Conservation (phyloP, 495 filamentous ascomycete genomes). For the Aspergillus nanangensis region DNA sequence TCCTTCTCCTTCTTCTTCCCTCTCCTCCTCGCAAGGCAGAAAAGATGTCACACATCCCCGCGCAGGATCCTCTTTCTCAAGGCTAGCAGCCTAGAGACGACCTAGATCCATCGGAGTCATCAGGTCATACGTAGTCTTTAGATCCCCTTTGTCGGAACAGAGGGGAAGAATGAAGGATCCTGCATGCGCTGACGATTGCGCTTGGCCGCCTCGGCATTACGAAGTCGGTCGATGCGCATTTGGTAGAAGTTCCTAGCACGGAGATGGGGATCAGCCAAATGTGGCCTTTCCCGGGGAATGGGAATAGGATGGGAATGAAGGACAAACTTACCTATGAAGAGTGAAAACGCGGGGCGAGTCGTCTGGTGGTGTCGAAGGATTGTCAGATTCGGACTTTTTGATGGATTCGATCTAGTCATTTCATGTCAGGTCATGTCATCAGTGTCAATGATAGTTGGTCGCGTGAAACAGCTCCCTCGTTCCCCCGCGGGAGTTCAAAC, state of each 20-base stretch:
- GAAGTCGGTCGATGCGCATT: conserved; percentile 71
- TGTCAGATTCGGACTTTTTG: conserved; percentile 23
- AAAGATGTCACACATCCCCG: no score
- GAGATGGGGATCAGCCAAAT: conserved; percentile 9
- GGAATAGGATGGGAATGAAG: background rate
- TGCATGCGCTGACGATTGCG: conserved; percentile 76
- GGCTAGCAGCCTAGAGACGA: no score
- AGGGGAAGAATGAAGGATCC: conserved; percentile 75
- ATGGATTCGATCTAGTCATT: conserved; percentile 33
- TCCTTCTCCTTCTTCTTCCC: no score
- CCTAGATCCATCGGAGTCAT: no score
- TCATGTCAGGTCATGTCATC: background rate
- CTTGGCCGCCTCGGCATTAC: conserved; percentile 74
- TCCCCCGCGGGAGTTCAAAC: no score
- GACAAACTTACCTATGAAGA: conserved; percentile 66
- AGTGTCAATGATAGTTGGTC: background rate
- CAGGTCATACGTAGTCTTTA: no score
- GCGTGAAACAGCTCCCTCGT: background rate
- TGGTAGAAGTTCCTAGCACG: conserved; percentile 75
- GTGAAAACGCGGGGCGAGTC: conserved; percentile 72
- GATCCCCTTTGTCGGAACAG: conserved; percentile 69
- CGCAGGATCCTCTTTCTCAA: no score
- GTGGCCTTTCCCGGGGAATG: background rate
- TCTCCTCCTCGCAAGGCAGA: no score
- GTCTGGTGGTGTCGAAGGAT: conserved; percentile 28